Base-by-base conservation (phyloP, 495 filamentous ascomycete species). In the Achaetomiella virescens region DNA sequence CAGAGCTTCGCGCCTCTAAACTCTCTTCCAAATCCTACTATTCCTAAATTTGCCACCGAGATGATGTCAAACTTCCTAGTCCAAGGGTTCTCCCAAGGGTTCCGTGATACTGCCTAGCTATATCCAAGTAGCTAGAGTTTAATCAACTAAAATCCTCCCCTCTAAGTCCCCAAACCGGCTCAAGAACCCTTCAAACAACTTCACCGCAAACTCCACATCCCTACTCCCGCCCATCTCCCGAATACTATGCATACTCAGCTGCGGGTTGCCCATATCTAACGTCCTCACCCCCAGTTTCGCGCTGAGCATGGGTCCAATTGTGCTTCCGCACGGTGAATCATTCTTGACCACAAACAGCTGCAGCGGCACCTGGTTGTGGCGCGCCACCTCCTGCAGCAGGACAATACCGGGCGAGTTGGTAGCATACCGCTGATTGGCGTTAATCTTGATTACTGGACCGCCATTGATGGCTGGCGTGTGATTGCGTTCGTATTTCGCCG, bases 271-370 rank as follows among this genome's bases (percentile, higher is more conserved):
- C 59, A 99, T 69, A 67, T 99, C 93, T 49, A 99, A 71, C 1
- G 95, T 97, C 46, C 93, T 77, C 33, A 87, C 82, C 24, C 93
- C 93, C 58, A 97, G 70, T 38, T 84, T 84, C 4, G 92, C 91
- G 42, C 84, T 85, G 37, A 97, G 75, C 89, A 96, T 96, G 12
- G 93, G 93, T 0, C 93, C 93, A 64, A 99, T 99, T 29, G 93
- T 99, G 72, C 88, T 89, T 47, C 93, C 93, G 65, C 93, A 99
- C 50, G 86, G 82, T 0, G 85, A 90, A 66, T 99, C 93, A 66
- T 99, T 99, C 65, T 90, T 84, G 47, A 97, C 93, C 29, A 99
- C 95, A 63, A 97, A 96, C 35, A 97, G 71, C 72, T 99, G 93
- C 59, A 99, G 75, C 14, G 95, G 93, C 33, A 96, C 89, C 35